Percentiles rank a stretch among this genome's conserved stretches.
Evolutionary conservation across 2,329 filamentous ascomycete genomes (phyloP).

Genomic region (Chrysoporthe austroafricana): DNA sequence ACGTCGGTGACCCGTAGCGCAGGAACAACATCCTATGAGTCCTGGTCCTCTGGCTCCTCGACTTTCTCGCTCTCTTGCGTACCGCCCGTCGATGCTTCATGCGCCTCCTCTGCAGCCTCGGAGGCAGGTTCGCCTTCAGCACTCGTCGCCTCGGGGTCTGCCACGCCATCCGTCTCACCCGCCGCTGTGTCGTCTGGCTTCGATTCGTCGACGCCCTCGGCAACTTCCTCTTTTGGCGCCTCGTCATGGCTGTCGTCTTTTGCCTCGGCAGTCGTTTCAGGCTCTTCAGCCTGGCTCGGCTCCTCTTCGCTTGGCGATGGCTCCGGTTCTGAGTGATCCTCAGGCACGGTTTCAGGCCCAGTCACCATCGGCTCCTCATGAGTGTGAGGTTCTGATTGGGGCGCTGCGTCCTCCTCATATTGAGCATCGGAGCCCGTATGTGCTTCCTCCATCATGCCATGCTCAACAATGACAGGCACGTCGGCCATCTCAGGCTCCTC

Average conservation of each 20-base stretch:
- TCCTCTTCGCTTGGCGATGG: conserved; percentile 32
- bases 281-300: conserved; percentile 1
- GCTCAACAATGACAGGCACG: conserved; percentile 48
- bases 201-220: conserved; percentile 6
- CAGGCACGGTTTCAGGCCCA: conserved; percentile 35
- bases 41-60: conserved; percentile 13
- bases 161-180: conserved; percentile 29
- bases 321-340: conserved; percentile 17
- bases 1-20: neutral
- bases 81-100: conserved; percentile 3
- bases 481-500: conserved; percentile 43
- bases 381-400: neutral
- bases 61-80: conserved; percentile 11
- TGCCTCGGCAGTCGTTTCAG: conserved; percentile 3
- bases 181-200: conserved; percentile 8
- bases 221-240: conserved; percentile 3
- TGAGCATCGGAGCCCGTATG: neutral
- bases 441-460: conserved; percentile 31
- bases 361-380: conserved; percentile 6
- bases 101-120: conserved; percentile 1
- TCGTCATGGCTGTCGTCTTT: conserved; percentile 5
- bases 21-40: conserved; percentile 2
- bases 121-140: conserved; percentile 25
- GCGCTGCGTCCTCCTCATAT: conserved; percentile 37
- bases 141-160: conserved; percentile 23